Evolutionary conservation across 2,329 filamentous ascomycete genomes (phyloP).

Genomic region (Neopestalotiopsis rosae): DNA sequence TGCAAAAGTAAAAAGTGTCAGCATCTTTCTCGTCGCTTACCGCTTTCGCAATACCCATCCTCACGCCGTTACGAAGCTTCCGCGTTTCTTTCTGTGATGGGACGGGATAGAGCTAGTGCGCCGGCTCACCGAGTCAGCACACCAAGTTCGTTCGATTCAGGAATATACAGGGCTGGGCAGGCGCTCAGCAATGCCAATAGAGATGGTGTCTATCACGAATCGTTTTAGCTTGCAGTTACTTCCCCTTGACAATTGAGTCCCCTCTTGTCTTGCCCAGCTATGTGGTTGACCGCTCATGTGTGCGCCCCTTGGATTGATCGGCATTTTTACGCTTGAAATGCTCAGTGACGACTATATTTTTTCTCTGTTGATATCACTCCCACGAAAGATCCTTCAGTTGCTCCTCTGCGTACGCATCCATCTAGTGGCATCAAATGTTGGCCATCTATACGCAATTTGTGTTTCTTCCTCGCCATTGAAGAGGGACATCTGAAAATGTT

Average conservation of each 20-base stretch:
- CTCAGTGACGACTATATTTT: background rate
- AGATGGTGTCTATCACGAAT: constrained; percentile 13
- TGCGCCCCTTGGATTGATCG: background rate
- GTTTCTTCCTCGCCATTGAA: too few species aligned
- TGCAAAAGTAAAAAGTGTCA: constrained; percentile 76
- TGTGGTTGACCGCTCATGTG: background rate
- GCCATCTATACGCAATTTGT: too few species aligned
- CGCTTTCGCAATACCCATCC: constrained; percentile 16
- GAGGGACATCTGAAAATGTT: too few species aligned
- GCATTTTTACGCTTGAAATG: background rate
- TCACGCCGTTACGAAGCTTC: constrained; percentile 22
- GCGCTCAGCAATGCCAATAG: constrained; percentile 19
- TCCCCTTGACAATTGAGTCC: constrained; percentile 16
- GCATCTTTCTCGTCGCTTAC: constrained; percentile 5
- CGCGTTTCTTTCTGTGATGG: constrained; percentile 19
- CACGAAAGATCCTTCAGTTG: too few species aligned
- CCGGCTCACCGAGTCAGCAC: constrained; percentile 18
- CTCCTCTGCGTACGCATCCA: too few species aligned
- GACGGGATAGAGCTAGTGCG: constrained; percentile 16
- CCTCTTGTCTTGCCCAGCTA: constrained; percentile 4
- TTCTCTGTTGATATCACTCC: too few species aligned
- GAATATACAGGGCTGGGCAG: constrained; percentile 21
- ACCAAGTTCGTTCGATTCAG: constrained; percentile 17
- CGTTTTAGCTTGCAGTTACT: constrained; percentile 15
- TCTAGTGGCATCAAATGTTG: too few species aligned